Evolutionary conservation across 345 rosid species (phyloP).

Genomic region (Iberis pinnata): DNA sequence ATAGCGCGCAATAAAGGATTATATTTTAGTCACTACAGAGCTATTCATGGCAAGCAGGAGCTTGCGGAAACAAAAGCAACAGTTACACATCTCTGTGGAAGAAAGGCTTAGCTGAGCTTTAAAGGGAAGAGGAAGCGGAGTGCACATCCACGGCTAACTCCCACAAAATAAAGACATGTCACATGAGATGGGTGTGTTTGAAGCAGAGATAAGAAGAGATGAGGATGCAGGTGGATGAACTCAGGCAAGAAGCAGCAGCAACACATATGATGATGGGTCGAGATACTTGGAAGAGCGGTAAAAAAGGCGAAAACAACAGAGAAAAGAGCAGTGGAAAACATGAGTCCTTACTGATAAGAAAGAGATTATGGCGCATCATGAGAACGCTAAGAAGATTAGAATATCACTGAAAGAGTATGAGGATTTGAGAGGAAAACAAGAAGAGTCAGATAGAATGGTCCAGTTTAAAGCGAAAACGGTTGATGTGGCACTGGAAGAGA

Average conservation of each 20-base stretch:
- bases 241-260: conserved; percentile 33
- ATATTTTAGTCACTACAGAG: too few species aligned
- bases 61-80: too few species aligned
- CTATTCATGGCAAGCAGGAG: too few species aligned
- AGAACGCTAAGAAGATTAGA: conserved; percentile 38
- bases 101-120: too few species aligned
- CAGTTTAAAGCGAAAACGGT: conserved; percentile 29
- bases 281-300: conserved; percentile 34
- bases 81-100: too few species aligned
- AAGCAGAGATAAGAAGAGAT: too few species aligned
- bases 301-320: conserved; percentile 52
- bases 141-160: too few species aligned
- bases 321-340: conserved; percentile 41
- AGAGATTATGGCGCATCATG: conserved; percentile 17
- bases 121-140: too few species aligned
- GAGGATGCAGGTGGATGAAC: conserved; percentile 34
- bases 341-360: conserved; percentile 33
- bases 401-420: conserved; percentile 49
- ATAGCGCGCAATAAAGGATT: too few species aligned
- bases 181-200: not conserved
- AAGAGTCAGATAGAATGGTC: conserved; percentile 44
- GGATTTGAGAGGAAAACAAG: conserved; percentile 43
- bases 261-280: conserved; percentile 27
- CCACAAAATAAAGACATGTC: too few species aligned
- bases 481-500: too few species aligned